Percentiles rank a stretch among this genome's conserved stretches.
Evolutionary conservation across 2,329 filamentous ascomycete genomes (phyloP).

Genomic region (Aspergillus carbonarius): DNA sequence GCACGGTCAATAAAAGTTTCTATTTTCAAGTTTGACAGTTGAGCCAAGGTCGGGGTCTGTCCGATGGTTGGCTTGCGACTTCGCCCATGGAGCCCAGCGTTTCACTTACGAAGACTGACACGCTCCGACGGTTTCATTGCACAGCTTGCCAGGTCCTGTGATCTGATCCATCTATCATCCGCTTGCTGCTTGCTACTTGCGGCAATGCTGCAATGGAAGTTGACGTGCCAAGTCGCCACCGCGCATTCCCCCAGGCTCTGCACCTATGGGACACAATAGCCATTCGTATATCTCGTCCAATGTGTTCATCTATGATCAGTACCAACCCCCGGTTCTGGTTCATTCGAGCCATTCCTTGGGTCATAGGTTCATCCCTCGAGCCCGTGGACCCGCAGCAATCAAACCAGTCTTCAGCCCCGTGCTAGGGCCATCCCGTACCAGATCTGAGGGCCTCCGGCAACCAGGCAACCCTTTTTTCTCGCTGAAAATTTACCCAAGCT

Average conservation of each 20-base stretch:
- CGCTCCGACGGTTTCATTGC: not conserved
- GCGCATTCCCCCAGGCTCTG: too few relatives aligned
- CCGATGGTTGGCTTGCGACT: not conserved
- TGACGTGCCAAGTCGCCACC: not conserved
- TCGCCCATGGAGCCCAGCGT: not conserved
- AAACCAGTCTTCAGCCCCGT: not conserved
- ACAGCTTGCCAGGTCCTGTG: not conserved
- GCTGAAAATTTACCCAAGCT: not conserved
- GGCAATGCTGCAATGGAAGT: not conserved
- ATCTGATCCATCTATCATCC: not conserved
- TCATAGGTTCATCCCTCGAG: not conserved
- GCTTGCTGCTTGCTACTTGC: too few relatives aligned
- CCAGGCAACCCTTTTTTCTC: not conserved
- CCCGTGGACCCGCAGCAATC: not conserved
- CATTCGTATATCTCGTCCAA: not conserved
- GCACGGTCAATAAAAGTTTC: not conserved
- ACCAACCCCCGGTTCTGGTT: not conserved
- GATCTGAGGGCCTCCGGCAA: not conserved
- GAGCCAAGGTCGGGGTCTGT: not conserved
- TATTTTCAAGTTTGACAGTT: not conserved
- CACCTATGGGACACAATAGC: too few relatives aligned
- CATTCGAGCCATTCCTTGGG: not conserved
- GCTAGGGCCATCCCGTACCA: not conserved
- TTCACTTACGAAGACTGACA: conserved; percentile 1
- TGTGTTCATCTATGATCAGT: not conserved